These are phyloP conservation scores for Ophiostoma quercus DNA, from an alignment of 2,329 filamentous ascomycete species.

Conservation along the genomic window DNA sequence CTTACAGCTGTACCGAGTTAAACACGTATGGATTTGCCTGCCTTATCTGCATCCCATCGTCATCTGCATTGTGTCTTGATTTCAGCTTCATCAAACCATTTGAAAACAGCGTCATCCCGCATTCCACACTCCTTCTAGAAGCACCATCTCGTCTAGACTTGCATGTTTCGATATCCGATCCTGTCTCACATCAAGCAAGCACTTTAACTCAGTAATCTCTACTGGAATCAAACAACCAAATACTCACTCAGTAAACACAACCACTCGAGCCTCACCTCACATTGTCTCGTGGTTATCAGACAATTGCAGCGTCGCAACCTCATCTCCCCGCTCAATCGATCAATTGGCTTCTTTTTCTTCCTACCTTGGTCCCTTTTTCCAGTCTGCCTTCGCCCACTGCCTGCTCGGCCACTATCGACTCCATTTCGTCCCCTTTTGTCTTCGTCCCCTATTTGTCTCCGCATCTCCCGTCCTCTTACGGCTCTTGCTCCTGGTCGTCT, in stretches of 20 bases:
- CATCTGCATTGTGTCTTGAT: background rate
- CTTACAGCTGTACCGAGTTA: background rate
- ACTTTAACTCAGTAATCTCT: background rate
- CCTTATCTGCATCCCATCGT: background rate
- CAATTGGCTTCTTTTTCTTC: slow-evolving; percentile 5
- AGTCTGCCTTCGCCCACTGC: background rate
- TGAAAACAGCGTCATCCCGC: background rate
- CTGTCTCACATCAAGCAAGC: background rate
- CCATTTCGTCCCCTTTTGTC: slow-evolving; percentile 11
- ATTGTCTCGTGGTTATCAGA: no score
- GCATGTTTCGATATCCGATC: background rate
- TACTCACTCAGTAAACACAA: background rate
- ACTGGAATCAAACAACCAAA: background rate
- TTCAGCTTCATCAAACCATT: background rate
- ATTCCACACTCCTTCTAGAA: background rate
- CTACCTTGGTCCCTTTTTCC: slow-evolving; percentile 4
- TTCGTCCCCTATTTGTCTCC: slow-evolving; percentile 14
- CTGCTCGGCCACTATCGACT: slow-evolving; percentile 11
- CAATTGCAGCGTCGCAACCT: slow-evolving; percentile 23
- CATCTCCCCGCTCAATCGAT: slow-evolving; percentile 19
- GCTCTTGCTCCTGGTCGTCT: background rate
- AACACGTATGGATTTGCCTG: background rate
- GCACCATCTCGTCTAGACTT: background rate
- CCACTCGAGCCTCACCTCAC: background rate
- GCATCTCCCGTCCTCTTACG: slow-evolving; percentile 6